Evolutionary conservation across 768 basidiomycete genomes (phyloP), one percentile per base, ranked within the genome.

Genomic region (Amanita inopinata): DNA sequence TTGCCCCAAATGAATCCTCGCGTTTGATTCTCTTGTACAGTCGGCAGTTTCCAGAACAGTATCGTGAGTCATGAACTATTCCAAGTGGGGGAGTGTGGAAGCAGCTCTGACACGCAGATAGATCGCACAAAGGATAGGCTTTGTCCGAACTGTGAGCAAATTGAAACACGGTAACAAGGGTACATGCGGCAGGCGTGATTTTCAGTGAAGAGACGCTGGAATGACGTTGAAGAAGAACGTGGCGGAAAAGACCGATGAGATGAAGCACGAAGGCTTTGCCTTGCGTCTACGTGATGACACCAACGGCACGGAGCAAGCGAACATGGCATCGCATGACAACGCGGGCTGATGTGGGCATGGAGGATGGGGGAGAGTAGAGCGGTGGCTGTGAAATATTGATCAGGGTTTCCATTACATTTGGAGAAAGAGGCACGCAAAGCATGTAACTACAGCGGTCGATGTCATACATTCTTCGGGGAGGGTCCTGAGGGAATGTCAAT

Each of bases 41-140:
- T 58, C 79, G 75, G 45, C 76, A 77, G 56, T 85, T 78, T 59
- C 83, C 83, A 27, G 65, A 83, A 56, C 73, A 74, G 50, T 80
- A 81, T 54, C 67, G 82, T 84, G 48, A 57, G 80, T 63, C 14
- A 35, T 41, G 14, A 20, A n/a, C 11, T 40, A 8, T 33, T 20
- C 23, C 20, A 19, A 38, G n/a, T 34, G 31, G 7, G 19, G 15
- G 18, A 6, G 5, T 15, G 25, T 20, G 15, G 27, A 24, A 45
- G 33, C 48, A 47, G 28, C 17, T 41, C 20, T 36, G 24, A 36
- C 15, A 17, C 38, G 28, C 25, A 28, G 45, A 31, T 41, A 64
- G 61, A 62, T 50, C 56, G 57, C 24, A 56, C 50, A 23, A 53
- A 59, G 28, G 47, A 55, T 33, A 51, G 55, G 40, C 35, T 46